Evolutionary conservation across 441 rosid species (phyloP).

Genomic region (Populus hybrid): DNA sequence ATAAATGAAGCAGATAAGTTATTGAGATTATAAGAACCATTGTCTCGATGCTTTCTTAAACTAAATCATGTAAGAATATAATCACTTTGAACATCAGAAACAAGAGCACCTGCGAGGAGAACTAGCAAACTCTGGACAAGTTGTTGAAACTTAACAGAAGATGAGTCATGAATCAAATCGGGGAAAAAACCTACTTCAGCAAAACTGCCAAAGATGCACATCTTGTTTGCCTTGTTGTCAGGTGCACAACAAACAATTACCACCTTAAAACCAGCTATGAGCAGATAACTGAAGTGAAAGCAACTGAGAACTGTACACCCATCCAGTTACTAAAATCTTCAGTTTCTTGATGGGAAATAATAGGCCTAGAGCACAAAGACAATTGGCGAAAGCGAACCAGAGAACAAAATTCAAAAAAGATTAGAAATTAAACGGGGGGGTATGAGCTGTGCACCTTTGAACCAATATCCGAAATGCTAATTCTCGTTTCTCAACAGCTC

Average conservation of each 20-base stretch:
- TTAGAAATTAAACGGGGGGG: slow-evolving; percentile 33
- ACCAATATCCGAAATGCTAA: slow-evolving; percentile 16
- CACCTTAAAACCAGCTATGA: slow-evolving; percentile 9
- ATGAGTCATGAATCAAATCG: neutral
- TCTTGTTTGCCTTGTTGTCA: too few relatives aligned
- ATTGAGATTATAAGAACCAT: neutral
- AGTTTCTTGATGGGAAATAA: slow-evolving; percentile 36
- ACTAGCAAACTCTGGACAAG: neutral
- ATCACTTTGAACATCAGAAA: neutral
- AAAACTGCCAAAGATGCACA: neutral
- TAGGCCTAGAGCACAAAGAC: slow-evolving; percentile 38
- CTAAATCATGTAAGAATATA: neutral
- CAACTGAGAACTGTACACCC: slow-evolving; percentile 28
- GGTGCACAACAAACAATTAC: neutral
- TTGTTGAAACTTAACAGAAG: neutral
- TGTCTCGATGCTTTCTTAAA: neutral
- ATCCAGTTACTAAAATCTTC: slow-evolving; percentile 36
- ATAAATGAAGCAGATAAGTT: neutral
- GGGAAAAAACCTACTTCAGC: neutral
- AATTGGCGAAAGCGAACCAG: slow-evolving; percentile 42
- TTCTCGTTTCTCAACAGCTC: slow-evolving; percentile 37
- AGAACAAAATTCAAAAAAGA: slow-evolving; percentile 21
- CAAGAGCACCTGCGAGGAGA: neutral
- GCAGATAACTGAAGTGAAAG: slow-evolving; percentile 21
- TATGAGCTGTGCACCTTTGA: slow-evolving; percentile 25